These are phyloP conservation scores for Didymella pinodella DNA, from an alignment of 2,329 filamentous ascomycete genomes.

Conservation along the genomic window DNA sequence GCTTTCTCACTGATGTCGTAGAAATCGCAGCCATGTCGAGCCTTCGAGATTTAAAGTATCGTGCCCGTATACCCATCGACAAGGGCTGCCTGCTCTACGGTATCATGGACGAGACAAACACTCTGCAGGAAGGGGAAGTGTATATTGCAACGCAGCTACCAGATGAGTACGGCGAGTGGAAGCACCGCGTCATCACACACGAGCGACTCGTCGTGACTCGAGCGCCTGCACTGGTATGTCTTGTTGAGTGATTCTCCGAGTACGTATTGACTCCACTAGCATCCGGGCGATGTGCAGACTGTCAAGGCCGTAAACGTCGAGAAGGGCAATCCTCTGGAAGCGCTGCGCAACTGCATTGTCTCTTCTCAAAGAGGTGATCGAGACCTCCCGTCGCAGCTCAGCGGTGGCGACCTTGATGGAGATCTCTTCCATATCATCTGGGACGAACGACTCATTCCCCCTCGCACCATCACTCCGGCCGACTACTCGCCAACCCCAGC, in stretches of 20 bases:
- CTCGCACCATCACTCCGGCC: conserved; percentile 63
- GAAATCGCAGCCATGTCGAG: conserved; percentile 75
- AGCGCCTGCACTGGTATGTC: conserved; percentile 70
- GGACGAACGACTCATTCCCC: conserved; percentile 63
- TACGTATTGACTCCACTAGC: conserved; percentile 38
- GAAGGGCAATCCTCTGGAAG: conserved; percentile 64
- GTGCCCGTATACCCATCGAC: conserved; percentile 74
- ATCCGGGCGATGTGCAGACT: conserved; percentile 80
- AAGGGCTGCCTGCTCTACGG: conserved; percentile 80
- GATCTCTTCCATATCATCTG: conserved; percentile 84
- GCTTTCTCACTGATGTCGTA: conserved; percentile 73
- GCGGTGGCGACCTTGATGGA: conserved; percentile 84
- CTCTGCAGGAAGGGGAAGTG: conserved; percentile 71
- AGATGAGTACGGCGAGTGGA: conserved; percentile 31
- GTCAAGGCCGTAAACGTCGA: conserved; percentile 69
- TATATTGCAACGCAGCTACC: conserved; percentile 67
- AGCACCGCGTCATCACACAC: conserved; percentile 24
- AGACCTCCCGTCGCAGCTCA: conserved; percentile 79
- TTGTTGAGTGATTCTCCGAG: too few species aligned
- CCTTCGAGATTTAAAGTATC: conserved; percentile 78
- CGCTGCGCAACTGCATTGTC: conserved; percentile 75
- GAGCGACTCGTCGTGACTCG: conserved; percentile 71
- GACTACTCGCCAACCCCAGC: conserved; percentile 71
- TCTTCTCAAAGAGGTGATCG: conserved; percentile 76
- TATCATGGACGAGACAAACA: conserved; percentile 81